Conservation (phyloP, 345 rosid species). For the Moricandia arvensis region DNA sequence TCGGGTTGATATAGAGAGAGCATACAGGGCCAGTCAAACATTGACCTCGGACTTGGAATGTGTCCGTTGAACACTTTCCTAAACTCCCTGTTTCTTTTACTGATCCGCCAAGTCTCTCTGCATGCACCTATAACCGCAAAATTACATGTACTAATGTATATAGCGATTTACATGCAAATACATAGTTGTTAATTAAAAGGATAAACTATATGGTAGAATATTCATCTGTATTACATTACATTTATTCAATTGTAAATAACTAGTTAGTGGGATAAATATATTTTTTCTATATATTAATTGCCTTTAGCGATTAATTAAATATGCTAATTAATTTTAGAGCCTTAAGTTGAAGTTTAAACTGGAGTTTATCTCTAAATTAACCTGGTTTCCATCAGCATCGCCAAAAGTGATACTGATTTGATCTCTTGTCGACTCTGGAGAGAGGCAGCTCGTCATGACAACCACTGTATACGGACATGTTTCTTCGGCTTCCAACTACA, state of each 20-base stretch:
- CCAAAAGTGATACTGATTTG: conserved; percentile 75
- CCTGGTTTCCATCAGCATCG: conserved; percentile 76
- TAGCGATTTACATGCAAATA: background rate
- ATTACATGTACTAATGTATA: background rate
- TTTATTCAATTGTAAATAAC: background rate
- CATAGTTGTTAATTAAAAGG: background rate
- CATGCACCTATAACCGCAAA: conserved; percentile 51
- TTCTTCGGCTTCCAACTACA: conserved; percentile 40
- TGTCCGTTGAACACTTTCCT: conserved; percentile 68
- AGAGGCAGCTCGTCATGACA: conserved; percentile 63
- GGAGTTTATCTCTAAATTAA: background rate
- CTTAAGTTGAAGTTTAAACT: too few relatives aligned
- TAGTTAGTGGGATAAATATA: background rate
- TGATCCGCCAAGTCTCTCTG: conserved; percentile 57
- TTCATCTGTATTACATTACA: background rate
- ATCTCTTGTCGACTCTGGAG: conserved; percentile 58
- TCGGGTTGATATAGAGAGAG: conserved; percentile 53
- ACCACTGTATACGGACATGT: conserved; percentile 60
- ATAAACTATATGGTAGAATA: background rate
- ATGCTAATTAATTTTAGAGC: too few relatives aligned
- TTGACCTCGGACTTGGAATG: conserved; percentile 59
- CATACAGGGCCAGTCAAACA: conserved; percentile 55
- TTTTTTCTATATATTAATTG: background rate
- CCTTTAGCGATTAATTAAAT: background rate
- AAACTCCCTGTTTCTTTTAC: conserved; percentile 42